Evolutionary conservation across 2,329 filamentous ascomycete genomes (phyloP).

Genomic region (Fusarium sp.): DNA sequence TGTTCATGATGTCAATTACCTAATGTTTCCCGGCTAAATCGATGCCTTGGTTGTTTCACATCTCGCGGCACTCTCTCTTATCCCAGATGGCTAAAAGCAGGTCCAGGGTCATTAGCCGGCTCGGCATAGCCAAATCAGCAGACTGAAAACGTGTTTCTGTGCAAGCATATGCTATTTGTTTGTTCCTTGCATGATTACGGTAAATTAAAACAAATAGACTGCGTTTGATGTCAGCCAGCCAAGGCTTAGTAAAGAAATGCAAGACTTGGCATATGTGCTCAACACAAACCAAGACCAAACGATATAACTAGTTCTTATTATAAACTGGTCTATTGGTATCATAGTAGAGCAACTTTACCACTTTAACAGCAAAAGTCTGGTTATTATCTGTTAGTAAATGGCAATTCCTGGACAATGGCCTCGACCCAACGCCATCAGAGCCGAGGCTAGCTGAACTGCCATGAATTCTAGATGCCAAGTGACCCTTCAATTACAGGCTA

Average conservation of each 20-base stretch:
- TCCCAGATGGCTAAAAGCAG: background rate
- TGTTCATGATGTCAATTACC: background rate
- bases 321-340: no score
- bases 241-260: background rate
- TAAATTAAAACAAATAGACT: background rate
- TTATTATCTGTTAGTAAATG: background rate
- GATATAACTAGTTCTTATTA: no score
- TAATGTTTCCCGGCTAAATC: constrained; percentile 7
- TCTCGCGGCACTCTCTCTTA: background rate
- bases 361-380: fast-evolving
- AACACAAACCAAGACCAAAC: no score
- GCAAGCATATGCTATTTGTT: background rate
- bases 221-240: background rate
- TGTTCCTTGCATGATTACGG: background rate
- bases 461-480: background rate
- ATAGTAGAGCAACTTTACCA: fast-evolving
- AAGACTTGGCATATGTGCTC: background rate
- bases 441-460: background rate
- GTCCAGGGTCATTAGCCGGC: constrained; percentile 14
- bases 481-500: constrained; percentile 7
- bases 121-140: background rate
- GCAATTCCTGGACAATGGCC: background rate
- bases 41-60: background rate
- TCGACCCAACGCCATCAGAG: background rate
- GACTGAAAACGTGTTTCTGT: background rate